phyloP scores from a whole-genome alignment of 106 monocot species.

The Alisma plantagoaquatica region DNA sequence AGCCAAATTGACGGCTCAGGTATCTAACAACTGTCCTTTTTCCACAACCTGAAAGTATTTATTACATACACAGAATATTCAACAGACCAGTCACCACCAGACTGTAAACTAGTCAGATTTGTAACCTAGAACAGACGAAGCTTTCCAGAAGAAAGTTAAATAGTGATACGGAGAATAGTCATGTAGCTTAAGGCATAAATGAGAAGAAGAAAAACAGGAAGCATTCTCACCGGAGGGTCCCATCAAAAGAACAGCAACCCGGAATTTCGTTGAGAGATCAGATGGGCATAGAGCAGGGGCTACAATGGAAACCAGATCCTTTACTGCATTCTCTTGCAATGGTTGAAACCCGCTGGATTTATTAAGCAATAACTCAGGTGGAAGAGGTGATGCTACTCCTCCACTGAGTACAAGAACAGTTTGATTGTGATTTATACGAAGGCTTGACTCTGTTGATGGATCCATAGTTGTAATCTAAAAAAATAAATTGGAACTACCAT shows the following conservation, averaged over 20 bases:
- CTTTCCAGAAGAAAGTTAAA: neutral
- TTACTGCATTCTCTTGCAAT: conserved; percentile 56
- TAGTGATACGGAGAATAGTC: neutral
- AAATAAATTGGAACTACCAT: no score
- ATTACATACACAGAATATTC: no score
- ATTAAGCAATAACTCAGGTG: conserved; percentile 41
- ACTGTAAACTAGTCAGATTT: no score
- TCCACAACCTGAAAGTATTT: conserved; percentile 79
- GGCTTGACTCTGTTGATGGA: conserved; percentile 54
- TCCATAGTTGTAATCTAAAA: conserved; percentile 73
- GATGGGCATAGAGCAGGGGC: conserved; percentile 63
- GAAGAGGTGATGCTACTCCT: conserved; percentile 63
- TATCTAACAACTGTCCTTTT: conserved; percentile 67
- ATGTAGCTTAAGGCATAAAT: neutral
- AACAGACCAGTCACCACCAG: no score
- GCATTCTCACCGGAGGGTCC: conserved; percentile 55
- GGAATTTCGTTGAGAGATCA: conserved; percentile 54
- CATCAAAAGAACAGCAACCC: conserved; percentile 60
- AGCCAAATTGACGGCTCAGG: conserved; percentile 52
- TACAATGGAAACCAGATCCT: conserved; percentile 49
- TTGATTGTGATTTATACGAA: conserved; percentile 47
- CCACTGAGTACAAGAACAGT: conserved; percentile 86
- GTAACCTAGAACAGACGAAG: no score
- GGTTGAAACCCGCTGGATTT: conserved; percentile 24
- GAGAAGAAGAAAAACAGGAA: neutral